Conservation (phyloP, 768 basidiomycete species). For the Chlorophyllum brunneum region DNA sequence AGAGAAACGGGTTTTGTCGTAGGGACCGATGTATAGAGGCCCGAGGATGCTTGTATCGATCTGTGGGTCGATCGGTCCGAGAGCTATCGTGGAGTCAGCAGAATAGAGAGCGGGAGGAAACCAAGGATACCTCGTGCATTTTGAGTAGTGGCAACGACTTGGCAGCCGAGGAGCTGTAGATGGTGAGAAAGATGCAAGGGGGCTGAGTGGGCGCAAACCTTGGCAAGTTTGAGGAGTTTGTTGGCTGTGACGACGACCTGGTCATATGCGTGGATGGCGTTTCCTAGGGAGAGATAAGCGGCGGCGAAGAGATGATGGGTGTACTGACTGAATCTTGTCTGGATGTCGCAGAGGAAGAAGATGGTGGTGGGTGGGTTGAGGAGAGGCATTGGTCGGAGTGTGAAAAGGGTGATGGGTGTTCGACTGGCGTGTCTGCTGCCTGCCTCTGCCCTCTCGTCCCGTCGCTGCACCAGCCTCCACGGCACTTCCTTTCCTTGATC, state of each 20-base stretch:
- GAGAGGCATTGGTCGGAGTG: conserved; percentile 25
- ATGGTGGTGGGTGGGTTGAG: conserved; percentile 39
- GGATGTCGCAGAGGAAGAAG: conserved; percentile 84
- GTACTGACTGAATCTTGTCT: conserved; percentile 65
- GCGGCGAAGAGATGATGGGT: background rate
- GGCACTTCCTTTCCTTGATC: conserved; percentile 38
- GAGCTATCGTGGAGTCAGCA: conserved; percentile 34
- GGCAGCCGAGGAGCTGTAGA: conserved; percentile 55
- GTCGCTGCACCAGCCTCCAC: too few species aligned
- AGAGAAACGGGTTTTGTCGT: conserved; percentile 80
- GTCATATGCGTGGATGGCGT: conserved; percentile 67
- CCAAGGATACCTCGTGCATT: conserved; percentile 62
- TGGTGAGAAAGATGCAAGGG: background rate
- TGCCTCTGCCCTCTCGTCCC: conserved; percentile 11
- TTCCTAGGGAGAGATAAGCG: conserved; percentile 17
- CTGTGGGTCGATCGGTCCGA: conserved; percentile 66
- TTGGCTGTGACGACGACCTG: conserved; percentile 63
- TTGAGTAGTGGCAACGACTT: conserved; percentile 82
- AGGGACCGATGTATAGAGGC: conserved; percentile 52
- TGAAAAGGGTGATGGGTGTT: conserved; percentile 11
- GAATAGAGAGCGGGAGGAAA: background rate
- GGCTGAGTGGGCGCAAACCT: conserved; percentile 33
- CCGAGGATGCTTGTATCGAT: conserved; percentile 54
- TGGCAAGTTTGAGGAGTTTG: conserved; percentile 76
- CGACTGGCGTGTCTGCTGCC: conserved; percentile 13